Base-by-base conservation (phyloP, 768 basidiomycete species). In the Jaapia argillacea region DNA sequence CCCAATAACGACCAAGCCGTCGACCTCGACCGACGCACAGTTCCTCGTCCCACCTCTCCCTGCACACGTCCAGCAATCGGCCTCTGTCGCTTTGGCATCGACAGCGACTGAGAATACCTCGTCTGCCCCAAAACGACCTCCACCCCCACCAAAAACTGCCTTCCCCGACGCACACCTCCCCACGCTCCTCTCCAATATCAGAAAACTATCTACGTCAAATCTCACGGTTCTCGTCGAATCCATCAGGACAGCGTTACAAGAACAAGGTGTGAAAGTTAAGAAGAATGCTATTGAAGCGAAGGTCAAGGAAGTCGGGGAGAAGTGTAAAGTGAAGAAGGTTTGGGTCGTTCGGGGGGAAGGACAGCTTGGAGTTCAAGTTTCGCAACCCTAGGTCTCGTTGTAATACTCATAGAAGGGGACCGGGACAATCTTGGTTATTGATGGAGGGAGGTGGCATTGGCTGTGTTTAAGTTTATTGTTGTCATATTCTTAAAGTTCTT, bases 281-380 rank as follows among this genome's bases (percentile, higher is more conserved):
- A 91, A 90, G 70, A 84, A 80, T 40, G 77, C 85, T 3, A 79
- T 92, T 36, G 85, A 88, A 59, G 79, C 77, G 2, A 90, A 90
- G 58, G 68, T 92, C 27, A 69, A 74, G 37, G 85, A 89, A 59
- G 72, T 89, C 10, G 70, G 75, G 13, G 83, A 81, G 61, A 89
- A 85, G 55, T 79, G 75, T 52, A 83, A 75, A 57, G 74, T 77
- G 45, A 77, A 70, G 63, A 85, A 76, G 57, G 60, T 79, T 46
- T 92, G 89, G 89, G 61, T 81, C 25, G 68, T 90, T 24, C 83
- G 79, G 35, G 51, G 50, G n/a, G 53, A 54, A 14, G 43, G 57
- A 6, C 40, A 49, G 52, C 57, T 58, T n/a, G n/a, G n/a, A n/a
- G 14, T 16, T 3, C 14, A 13, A 42, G 4, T 28, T 5, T 38